A percentile compares a stretch with the other conserved stretches of the same genome.
Evolutionary conservation across 2,329 filamentous ascomycete species (phyloP).

Genomic region (Tolypocladium tundrense): DNA sequence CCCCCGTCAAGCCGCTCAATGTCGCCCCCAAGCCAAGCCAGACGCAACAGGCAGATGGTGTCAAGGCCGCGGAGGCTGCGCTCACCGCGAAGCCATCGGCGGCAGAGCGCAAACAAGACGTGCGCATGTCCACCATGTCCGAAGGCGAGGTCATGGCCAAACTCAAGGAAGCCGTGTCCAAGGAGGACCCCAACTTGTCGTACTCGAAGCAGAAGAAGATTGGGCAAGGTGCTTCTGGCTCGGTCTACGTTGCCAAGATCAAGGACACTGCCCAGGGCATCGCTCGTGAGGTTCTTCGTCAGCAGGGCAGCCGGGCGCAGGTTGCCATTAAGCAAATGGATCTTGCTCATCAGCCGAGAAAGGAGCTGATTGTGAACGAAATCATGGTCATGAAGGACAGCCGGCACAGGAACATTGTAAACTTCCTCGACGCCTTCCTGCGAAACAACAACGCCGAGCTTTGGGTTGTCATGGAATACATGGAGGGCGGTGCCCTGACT

Average conservation of each 20-base stretch:
- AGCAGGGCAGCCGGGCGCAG: slow-evolving; percentile 72
- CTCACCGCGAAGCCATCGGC: slow-evolving; percentile 71
- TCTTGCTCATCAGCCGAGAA: slow-evolving; percentile 88
- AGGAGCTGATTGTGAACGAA: slow-evolving; percentile 98
- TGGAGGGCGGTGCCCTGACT: slow-evolving; percentile 95
- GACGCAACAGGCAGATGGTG: slow-evolving; percentile 46
- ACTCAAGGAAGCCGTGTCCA: slow-evolving; percentile 87
- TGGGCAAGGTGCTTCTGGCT: slow-evolving; percentile 93
- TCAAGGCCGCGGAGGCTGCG: slow-evolving; percentile 84
- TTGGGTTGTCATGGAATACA: slow-evolving; percentile 99
- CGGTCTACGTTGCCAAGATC: slow-evolving; percentile 94
- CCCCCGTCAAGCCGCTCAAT: slow-evolving; percentile 68
- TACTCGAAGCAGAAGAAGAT: slow-evolving; percentile 99
- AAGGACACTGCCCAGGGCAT: slow-evolving; percentile 83
- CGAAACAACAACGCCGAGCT: slow-evolving; percentile 89
- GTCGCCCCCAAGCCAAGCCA: slow-evolving; percentile 56
- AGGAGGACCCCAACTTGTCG: slow-evolving; percentile 85
- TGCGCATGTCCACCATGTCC: slow-evolving; percentile 97
- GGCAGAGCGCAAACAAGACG: slow-evolving; percentile 74
- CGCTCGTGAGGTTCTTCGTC: slow-evolving; percentile 67
- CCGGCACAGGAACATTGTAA: slow-evolving; percentile 96
- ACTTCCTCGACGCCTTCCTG: slow-evolving; percentile 94
- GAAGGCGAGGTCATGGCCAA: slow-evolving; percentile 96
- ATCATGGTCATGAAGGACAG: slow-evolving; percentile 99
- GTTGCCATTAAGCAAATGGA: slow-evolving; percentile 99